phyloP scores from a whole-genome alignment of 208 protist species.

The Acanthamoeba triangularis region DNA sequence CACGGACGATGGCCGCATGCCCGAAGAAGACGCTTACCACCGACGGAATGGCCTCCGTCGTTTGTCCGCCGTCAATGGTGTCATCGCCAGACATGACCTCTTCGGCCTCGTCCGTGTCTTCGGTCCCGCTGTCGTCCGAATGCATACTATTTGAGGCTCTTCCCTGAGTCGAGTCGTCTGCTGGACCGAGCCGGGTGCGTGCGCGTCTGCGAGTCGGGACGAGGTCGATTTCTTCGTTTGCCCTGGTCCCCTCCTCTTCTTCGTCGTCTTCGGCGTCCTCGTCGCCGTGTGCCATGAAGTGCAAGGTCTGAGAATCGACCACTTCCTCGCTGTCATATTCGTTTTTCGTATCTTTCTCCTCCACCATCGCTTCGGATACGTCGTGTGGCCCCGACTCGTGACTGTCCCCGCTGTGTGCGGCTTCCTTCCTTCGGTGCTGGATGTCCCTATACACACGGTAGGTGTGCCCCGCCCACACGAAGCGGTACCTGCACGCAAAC shows the following conservation, averaged over 20 bases:
- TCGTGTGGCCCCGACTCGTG: background rate
- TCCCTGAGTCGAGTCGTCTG: too few species aligned
- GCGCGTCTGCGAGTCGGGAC: background rate
- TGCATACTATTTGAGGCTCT: background rate
- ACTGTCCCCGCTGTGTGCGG: background rate
- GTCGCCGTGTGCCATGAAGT: background rate
- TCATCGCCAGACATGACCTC: background rate
- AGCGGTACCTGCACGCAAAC: conserved; percentile 50
- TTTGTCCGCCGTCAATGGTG: background rate
- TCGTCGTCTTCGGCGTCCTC: conserved; percentile 63
- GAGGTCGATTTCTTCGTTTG: conserved; percentile 35
- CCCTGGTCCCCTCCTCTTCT: background rate
- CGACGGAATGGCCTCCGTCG: background rate
- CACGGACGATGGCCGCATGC: background rate
- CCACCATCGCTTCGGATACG: background rate
- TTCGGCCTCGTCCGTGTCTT: conserved; percentile 20
- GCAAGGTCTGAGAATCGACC: background rate
- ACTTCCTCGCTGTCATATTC: conserved; percentile 46
- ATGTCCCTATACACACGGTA: conserved; percentile 48
- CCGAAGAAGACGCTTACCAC: conserved; percentile 54
- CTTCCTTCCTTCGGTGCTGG: conserved; percentile 25
- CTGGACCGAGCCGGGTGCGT: background rate
- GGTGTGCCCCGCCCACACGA: conserved; percentile 67
- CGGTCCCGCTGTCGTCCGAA: conserved; percentile 16
- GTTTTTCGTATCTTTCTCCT: background rate